Conservation (phyloP, 2,329 filamentous ascomycete genomes). For the Pseudogymnoascus sp. region DNA sequence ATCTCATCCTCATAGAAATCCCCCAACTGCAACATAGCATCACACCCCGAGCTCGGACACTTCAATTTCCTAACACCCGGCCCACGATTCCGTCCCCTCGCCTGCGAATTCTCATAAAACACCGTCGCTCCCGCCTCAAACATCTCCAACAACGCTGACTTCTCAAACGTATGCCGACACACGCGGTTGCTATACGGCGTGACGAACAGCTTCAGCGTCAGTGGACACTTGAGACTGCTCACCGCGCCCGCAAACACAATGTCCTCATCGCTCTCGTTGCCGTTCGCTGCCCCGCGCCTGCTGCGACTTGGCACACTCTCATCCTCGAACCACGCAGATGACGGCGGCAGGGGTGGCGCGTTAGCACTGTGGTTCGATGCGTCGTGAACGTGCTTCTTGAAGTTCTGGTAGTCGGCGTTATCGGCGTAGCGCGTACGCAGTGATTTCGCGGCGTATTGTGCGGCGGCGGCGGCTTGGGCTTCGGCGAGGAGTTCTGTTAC, state of each 20-base stretch:
- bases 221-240: conserved; percentile 59
- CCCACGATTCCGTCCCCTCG: conserved; percentile 5
- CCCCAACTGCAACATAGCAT: conserved; percentile 40
- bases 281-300: conserved; percentile 21
- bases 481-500: conserved; percentile 30
- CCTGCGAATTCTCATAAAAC: conserved; percentile 9
- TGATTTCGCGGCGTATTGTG: conserved; percentile 31
- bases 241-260: conserved; percentile 57
- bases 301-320: not conserved
- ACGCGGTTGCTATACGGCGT: conserved; percentile 58
- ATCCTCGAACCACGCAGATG: conserved; percentile 52
- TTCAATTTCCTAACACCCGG: conserved; percentile 31
- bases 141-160: conserved; percentile 49
- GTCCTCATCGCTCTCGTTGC: conserved; percentile 56
- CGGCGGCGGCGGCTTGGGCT: conserved; percentile 28
- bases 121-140: conserved; percentile 12
- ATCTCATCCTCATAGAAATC: conserved; percentile 51
- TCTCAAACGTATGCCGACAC: conserved; percentile 69
- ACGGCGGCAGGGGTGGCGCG: conserved; percentile 44
- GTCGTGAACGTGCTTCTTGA: conserved; percentile 55
- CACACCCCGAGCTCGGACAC: conserved; percentile 61
- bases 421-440: conserved; percentile 44
- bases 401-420: conserved; percentile 52
- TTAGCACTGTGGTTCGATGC: conserved; percentile 46
- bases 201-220: conserved; percentile 56